Evolutionary conservation across 371 early-diverging fungal genomes (phyloP).

Genomic region (Neoconidiobolus thromboides): DNA sequence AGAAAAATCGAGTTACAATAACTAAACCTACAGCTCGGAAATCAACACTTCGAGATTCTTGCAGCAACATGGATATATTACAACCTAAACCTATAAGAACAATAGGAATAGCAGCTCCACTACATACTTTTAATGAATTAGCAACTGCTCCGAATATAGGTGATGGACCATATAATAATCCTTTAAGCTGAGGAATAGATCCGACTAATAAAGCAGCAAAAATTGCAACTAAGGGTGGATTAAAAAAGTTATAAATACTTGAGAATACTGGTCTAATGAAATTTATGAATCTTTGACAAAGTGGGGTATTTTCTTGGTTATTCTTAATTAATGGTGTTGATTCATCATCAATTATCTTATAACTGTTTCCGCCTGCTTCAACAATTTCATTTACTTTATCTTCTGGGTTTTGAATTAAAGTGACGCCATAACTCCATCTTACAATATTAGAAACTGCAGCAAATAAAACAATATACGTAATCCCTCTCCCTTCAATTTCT

Average conservation of each 20-base stretch:
- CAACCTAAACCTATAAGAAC: slow-evolving; percentile 47
- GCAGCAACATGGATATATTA: slow-evolving; percentile 19
- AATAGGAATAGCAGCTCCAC: slow-evolving; percentile 43
- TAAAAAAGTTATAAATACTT: slow-evolving; percentile 16
- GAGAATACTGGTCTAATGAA: not conserved
- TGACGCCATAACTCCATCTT: slow-evolving; percentile 57
- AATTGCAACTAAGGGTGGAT: slow-evolving; percentile 36
- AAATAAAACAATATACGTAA: slow-evolving; percentile 52
- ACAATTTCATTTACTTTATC: not conserved
- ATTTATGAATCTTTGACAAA: not conserved
- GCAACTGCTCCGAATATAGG: slow-evolving; percentile 30
- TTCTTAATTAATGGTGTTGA: not conserved
- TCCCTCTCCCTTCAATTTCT: slow-evolving; percentile 45
- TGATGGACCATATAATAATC: slow-evolving; percentile 24
- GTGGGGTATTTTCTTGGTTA: not conserved
- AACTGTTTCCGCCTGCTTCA: not conserved
- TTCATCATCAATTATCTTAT: not conserved
- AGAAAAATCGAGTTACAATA: slow-evolving; percentile 9
- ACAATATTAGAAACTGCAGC: slow-evolving; percentile 51
- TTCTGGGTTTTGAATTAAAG: slow-evolving; percentile 17
- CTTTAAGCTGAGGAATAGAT: slow-evolving; percentile 23
- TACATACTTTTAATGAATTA: slow-evolving; percentile 39
- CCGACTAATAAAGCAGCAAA: slow-evolving; percentile 25
- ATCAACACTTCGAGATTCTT: not conserved
- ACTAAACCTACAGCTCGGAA: not conserved